Base-by-base conservation (phyloP, 2,329 filamentous ascomycete species). In the Cladosporium sp. region DNA sequence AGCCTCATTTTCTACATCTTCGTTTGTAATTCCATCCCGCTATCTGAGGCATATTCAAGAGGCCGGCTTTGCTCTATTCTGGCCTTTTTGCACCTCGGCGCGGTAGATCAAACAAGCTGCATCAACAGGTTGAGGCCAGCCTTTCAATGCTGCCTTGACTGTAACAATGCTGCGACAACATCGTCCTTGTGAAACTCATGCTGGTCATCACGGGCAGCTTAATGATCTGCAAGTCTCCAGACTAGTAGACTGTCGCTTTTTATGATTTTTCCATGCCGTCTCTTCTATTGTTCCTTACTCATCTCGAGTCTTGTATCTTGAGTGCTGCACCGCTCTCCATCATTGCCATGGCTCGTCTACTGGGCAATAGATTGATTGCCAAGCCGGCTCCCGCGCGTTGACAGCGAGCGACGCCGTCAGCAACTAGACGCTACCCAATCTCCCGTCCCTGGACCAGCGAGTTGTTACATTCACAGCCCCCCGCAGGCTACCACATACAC, bases 111-210 rank as follows among this genome's bases (percentile, higher is more conserved):
- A 57, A 48, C 49, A 51, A 38, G 40, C 43, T 52, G 50, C 53
- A 56, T 56, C 64, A 67, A 67, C 64, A 60, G 58, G 63, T 65
- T 55, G 56, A 50, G 49, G 52, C 53, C 50, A 56, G 55, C 53
- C 43, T 38, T 20, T 46, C 50, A 29, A 51, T 66, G 60, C 51
- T 49, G 41, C 51, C 50, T 51, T 53, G 62, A 65, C 60, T 59
- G 63, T 65, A 66, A 66, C 61, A 62, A 45, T 55, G 53, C 42
- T 57, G 58, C 38, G n/a, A 62, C 59, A 61, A 19, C 19, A 49
- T 32, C 25, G 7, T 16, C 15, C 20, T 50, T 19, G 36, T 18
- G n/a, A 6, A n/a, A 3, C 16, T 36, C 22, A 5, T 27, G 22
- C 22, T 19, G 38, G 15, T 38, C 13, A 30, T 7, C 33, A 16